phyloP scores from a whole-genome alignment of 345 rosid species.

The Moricandia arvensis region DNA sequence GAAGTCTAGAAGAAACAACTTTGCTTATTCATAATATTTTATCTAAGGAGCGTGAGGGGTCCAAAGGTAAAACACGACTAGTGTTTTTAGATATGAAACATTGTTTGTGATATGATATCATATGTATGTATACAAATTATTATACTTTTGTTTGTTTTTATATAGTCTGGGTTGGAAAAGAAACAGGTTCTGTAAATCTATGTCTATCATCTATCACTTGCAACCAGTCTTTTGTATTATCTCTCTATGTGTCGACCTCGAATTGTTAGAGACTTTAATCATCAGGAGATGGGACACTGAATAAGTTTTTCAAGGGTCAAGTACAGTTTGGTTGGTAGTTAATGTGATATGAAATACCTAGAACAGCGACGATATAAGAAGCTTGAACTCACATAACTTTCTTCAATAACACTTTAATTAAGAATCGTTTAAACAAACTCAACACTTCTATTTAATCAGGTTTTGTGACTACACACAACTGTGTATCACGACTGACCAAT shows the following conservation, averaged over 20 bases:
- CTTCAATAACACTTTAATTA: too few relatives aligned
- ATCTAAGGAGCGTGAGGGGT: background rate
- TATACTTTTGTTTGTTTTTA: background rate
- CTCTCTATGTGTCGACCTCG: background rate
- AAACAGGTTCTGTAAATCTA: background rate
- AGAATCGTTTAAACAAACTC: too few relatives aligned
- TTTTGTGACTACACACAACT: too few relatives aligned
- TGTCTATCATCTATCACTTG: background rate
- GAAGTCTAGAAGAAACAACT: background rate
- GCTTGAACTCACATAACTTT: too few relatives aligned
- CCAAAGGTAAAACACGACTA: background rate
- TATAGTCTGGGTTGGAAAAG: background rate
- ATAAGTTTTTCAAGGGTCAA: too few relatives aligned
- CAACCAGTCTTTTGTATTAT: background rate
- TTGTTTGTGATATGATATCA: background rate
- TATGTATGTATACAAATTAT: background rate
- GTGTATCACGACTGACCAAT: too few relatives aligned
- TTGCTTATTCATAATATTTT: background rate
- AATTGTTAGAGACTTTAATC: too few relatives aligned
- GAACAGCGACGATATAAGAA: too few relatives aligned
- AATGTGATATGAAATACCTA: too few relatives aligned
- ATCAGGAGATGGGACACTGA: too few relatives aligned
- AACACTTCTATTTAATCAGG: too few relatives aligned
- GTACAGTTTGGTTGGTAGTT: too few relatives aligned
- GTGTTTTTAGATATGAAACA: background rate